Evolutionary conservation across 1,284 basidiomycete genomes (phyloP), one percentile per base, ranked within the genome.

Genomic region (Sporisorium exsertum): DNA sequence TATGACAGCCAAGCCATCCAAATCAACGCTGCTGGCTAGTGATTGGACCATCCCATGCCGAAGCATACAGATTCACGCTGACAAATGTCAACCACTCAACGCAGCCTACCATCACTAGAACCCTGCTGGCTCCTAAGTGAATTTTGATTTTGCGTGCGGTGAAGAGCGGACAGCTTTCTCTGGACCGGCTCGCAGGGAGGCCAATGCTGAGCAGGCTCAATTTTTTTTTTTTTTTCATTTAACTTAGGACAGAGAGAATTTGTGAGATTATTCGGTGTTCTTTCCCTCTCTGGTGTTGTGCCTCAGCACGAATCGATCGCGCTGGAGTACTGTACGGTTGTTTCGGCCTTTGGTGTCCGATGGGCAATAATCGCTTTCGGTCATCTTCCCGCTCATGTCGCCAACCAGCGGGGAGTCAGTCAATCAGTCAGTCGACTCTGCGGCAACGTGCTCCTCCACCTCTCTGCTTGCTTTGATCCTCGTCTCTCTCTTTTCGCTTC

Each of bases 371-470:
- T 40, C 18, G 37, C 37, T 40, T n/a, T 40, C 16, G 18, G 16
- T 40, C 37, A 40, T 18, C 37, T 20, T 18, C 15, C 35, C n/a
- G 40, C 40, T 43, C n/a, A n/a, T n/a, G n/a, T 43, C 40, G 40
- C 40, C 40, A 43, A 20, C 40, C n/a, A 15, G 15, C 5, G n/a
- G 7, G 9, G n/a, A 3, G 16, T n/a, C 16, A 43, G 9, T 20
- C 40, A 43, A n/a, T 20, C 40, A 7, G 18, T 20, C 37, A 13
- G 16, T 40, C 37, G 8, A 8, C 37, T 35, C 18, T 8, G n/a
- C 40, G 40, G 40, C 40, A 43, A 43, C 40, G 40, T n/a, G 40
- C 40, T 43, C 40, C 40, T 43, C 40, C 37, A 40, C 37, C 37
- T 40, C 37, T 16, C 16, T 40, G 5, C 12, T 13, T 15, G 33